Percentiles rank a stretch among this genome's conserved stretches.
These are phyloP conservation scores for Acrasis kona DNA, from an alignment of 78 protist genomes.

Conservation along the genomic window DNA sequence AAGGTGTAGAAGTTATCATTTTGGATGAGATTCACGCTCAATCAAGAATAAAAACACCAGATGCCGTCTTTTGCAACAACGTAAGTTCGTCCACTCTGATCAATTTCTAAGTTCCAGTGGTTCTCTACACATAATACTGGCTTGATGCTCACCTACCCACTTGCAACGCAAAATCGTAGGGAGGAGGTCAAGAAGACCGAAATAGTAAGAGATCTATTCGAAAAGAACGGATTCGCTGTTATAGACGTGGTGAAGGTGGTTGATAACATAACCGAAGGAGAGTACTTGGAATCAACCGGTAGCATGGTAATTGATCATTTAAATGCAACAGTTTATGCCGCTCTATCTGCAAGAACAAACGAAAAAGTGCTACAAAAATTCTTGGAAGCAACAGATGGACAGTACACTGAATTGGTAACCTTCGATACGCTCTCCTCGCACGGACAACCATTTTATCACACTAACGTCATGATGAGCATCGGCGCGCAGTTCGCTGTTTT, in stretches of 20 bases:
- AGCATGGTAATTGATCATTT: conserved; percentile 27
- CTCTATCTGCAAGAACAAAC: conserved; percentile 16
- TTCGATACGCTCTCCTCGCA: not conserved
- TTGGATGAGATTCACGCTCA: not conserved
- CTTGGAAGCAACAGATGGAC: not conserved
- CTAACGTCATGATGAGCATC: conserved; percentile 49
- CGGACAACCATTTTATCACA: conserved; percentile 36
- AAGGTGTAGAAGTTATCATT: not conserved
- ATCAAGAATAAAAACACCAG: not conserved
- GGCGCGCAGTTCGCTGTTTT: conserved; percentile 25
- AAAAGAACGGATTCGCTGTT: not conserved
- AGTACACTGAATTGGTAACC: not conserved
- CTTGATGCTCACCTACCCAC: conserved; percentile 13
- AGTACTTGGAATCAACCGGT: conserved; percentile 40
- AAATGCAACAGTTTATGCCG: conserved; percentile 26
- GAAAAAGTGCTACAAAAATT: not conserved
- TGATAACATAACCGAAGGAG: not conserved
- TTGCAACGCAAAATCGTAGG: conserved; percentile 1
- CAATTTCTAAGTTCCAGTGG: no score
- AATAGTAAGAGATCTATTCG: not conserved
- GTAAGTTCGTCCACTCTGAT: no score
- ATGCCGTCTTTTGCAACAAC: conserved; percentile 42
- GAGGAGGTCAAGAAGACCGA: not conserved
- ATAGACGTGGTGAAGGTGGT: not conserved
- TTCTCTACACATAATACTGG: conserved; percentile 25